Evolutionary conservation across 1,284 basidiomycete species (phyloP), one percentile per base, ranked within the genome.

Genomic region (Apiotrichum siamense): DNA sequence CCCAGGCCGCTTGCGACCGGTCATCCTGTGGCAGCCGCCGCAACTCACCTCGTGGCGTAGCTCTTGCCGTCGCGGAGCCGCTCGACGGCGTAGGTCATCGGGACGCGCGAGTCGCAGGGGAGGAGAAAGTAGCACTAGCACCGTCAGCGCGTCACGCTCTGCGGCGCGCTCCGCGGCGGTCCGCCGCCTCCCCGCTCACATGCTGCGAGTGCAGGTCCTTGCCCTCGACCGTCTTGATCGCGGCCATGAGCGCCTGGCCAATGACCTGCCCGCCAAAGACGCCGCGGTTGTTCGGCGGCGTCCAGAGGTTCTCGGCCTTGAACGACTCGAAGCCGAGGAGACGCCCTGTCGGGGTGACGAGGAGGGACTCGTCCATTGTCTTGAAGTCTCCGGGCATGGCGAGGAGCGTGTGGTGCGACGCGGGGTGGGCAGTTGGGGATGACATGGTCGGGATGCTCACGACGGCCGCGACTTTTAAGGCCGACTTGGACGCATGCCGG

Each of bases 261-360:
- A 94, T 90, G 51, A 92, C 89, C 61, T 79, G 76, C 6, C 90
- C 91, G 48, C 90, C 90, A 62, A 89, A 93, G 5, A 88, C 89
- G 21, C 88, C 88, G 54, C 88, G 78, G 20, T 80, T 79, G 17
- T 79, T 76, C 7, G 73, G 66, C 0, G 87, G 88, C 11, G 82
- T 57, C 79, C 82, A 87, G 1, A 92, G 77, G 1, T 81, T 81
- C 62, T 82, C 85, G 0, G 86, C 87, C 29, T 85, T 81, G 68
- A 83, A 88, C 26, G 47, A 39, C 38, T 55, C 50, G 31, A 51
- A 35, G 24, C 54, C 47, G 31, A 49, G 39, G 26, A 55, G 45
- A 15, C 50, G 42, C 36, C 27, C 26, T 3, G 33, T 36, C n/a
- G 42, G 31, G 21, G 35, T 43, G 17, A 50, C 33, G 18, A 15